Evolutionary conservation across 345 rosid species (phyloP), one percentile per base, ranked within the genome.

Genomic region (Bretschneidera sinensis): DNA sequence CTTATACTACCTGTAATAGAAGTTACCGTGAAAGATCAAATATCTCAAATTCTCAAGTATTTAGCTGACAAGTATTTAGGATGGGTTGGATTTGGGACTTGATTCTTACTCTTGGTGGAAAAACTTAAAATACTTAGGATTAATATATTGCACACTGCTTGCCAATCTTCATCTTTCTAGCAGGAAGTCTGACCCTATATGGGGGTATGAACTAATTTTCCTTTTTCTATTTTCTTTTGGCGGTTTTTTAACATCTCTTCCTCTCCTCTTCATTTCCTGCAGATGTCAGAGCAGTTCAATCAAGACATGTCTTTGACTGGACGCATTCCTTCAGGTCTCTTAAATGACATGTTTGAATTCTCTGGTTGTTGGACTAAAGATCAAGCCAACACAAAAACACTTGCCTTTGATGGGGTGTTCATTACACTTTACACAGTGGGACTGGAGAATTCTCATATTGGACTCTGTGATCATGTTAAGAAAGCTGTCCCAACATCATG

Each of bases 221-320:
- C 20, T 57, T 39, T 2, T 17, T 43, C 13, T 33, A 33, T 67
- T 54, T 43, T 20, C 51, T 35, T 45, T 33, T 16, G n/a, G n/a
- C n/a, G n/a, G n/a, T 62, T 51, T 23, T 48, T 15, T 58, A 31
- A 39, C 43, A 25, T 59, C 33, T 65, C 9, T 43, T 43, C 47
- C 28, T 62, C 15, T 43, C 51, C 1, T 51, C 54, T 54, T 25
- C 58, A 62, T 54, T 68, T 28, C 49, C 4, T n/a, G n/a, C 71
- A 92, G 98, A 92, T 92, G 98, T 81, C 98, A 21, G 98, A 89
- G 84, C 96, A 89, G 70, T 89, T 92, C 77, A 92, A 92, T 72
- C 97, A 84, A 60, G 98, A 89, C 62, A 66, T 85, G 60, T 86
- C 96, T 65, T 60, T 87, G 70, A 83, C 87, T 43, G 98, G 98